Base-by-base conservation (phyloP, 1,139 yeast species). In the Pneumocystis carinii region DNA sequence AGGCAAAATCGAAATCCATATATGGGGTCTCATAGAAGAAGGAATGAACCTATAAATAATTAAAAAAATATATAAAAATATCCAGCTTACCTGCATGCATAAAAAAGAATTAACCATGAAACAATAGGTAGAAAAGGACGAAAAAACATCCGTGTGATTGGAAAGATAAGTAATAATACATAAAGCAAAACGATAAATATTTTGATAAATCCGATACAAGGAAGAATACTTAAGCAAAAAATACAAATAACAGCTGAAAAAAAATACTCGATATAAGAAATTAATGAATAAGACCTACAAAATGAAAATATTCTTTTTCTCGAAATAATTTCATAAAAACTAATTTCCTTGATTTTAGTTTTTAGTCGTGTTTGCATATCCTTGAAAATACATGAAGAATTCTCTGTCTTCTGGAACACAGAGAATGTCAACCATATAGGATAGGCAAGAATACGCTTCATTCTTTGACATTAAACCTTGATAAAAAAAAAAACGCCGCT, bases 1-100 rank as follows among this genome's bases (percentile, higher is more conserved):
- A 0, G 99, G 98, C 61, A 92, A 79, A 32, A 89, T 87, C 69
- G 92, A 86, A 62, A 92, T 98, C 56, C 86, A 83, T 69, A 92
- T 94, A 27, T 90, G 87, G 2, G 97, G 96, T 72, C 95, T 84
- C 83, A 87, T 83, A 7, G 77, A 74, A 10, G 84, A 79, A 14
- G 95, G 90, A 68, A 92, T 86, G 70, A 83, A 86, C 41, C 88
- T 82, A 62, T 90, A 84, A 29, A 48, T 17, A 15, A 35, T 12
- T 56, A 14, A 17, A n/a, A n/a, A 15, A 35, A 48, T 14, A 57
- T 6, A 58, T 55, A 61, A 37, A 19, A 19, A 19, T 41, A 5
- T 3, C n/a, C 19, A n/a, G 19, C 41, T 35, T 15, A 36, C 42
- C 56, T 59, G 60, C 69, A 68, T 38, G 86, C 81, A 74, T 87